Conservation (phyloP, 2,329 filamentous ascomycete species). For the Pseudogymnoascus sp. region DNA sequence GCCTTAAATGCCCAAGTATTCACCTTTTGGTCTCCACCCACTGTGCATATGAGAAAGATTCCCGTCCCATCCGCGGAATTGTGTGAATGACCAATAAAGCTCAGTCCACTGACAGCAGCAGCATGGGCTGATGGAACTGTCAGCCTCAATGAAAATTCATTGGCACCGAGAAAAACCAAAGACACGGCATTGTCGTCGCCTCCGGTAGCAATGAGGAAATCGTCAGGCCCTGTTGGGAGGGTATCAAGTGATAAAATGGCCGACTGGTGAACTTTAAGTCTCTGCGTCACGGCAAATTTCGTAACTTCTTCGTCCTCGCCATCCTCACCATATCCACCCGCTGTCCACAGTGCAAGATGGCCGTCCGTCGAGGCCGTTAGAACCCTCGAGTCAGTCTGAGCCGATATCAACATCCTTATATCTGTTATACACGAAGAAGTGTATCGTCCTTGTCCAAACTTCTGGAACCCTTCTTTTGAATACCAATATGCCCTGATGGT, state of each 20-base stretch:
- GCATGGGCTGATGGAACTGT: slow-evolving; percentile 56
- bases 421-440: slow-evolving; percentile 72
- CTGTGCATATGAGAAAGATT: slow-evolving; percentile 25
- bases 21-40: slow-evolving; percentile 40
- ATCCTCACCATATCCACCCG: slow-evolving; percentile 11
- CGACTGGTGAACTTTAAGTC: slow-evolving; percentile 63
- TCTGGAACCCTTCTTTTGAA: slow-evolving; percentile 35
- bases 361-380: slow-evolving; percentile 79
- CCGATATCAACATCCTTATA: slow-evolving; percentile 32
- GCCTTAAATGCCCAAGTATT: slow-evolving; percentile 35
- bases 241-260: slow-evolving; percentile 62
- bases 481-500: slow-evolving; percentile 55
- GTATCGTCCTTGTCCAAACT: slow-evolving; percentile 50
- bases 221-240: slow-evolving; percentile 24
- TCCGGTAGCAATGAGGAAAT: slow-evolving; percentile 52
- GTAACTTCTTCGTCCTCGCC: not conserved
- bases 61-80: not conserved
- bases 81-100: not conserved
- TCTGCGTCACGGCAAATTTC: not conserved
- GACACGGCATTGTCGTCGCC: slow-evolving; percentile 83
- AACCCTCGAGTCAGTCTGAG: slow-evolving; percentile 33
- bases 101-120: slow-evolving; percentile 57
- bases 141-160: slow-evolving; percentile 18
- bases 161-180: slow-evolving; percentile 37
- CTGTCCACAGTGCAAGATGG: slow-evolving; percentile 55